Evolutionary conservation across 1,284 basidiomycete species (phyloP).

Genomic region (Thecaphora frezii): DNA sequence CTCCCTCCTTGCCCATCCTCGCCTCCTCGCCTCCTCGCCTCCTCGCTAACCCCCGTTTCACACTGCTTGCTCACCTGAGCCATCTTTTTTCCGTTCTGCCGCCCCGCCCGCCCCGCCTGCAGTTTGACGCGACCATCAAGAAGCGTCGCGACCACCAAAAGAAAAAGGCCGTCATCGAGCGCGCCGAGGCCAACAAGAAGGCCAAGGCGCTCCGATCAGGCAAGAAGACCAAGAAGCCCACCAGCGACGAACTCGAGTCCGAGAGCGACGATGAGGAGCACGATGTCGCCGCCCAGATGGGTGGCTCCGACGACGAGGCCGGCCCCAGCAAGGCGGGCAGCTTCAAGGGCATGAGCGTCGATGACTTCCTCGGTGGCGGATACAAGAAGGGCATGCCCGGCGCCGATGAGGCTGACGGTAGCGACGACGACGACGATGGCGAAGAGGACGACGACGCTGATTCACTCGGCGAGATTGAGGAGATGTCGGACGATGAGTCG

Average conservation of each 20-base stretch:
- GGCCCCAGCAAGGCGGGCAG: constrained; percentile 4
- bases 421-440: constrained; percentile 39
- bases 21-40: no score
- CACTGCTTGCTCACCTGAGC: background rate
- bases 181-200: constrained; percentile 29
- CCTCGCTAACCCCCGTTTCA: no score
- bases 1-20: no score
- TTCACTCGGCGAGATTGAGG: constrained; percentile 46
- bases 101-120: constrained; percentile 14
- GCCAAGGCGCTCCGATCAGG: constrained; percentile 30
- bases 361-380: constrained; percentile 56
- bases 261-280: constrained; percentile 28
- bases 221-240: constrained; percentile 18
- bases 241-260: constrained; percentile 14
- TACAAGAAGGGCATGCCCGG: constrained; percentile 42
- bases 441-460: constrained; percentile 31
- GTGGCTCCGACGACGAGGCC: background rate
- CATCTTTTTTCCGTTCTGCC: background rate
- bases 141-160: constrained; percentile 48
- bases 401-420: constrained; percentile 27
- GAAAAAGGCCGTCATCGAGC: constrained; percentile 45
- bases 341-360: constrained; percentile 48
- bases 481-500: constrained; percentile 43
- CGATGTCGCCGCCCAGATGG: constrained; percentile 19
- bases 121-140: constrained; percentile 52